Conservation (phyloP, 257 asterid genomes). For the Hygrophila difformis region DNA sequence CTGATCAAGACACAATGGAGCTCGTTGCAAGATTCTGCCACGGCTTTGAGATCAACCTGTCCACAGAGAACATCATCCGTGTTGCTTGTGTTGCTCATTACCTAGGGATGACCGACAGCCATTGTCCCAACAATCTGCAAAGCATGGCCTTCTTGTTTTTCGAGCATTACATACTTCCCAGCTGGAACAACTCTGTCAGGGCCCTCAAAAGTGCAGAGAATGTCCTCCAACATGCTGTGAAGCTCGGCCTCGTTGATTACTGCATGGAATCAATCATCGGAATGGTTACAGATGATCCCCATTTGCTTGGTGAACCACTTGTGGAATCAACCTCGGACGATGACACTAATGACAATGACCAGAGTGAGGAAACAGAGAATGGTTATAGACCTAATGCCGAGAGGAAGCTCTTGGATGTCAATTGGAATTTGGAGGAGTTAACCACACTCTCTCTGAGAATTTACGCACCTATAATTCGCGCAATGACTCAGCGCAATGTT, state of each 20-base stretch:
- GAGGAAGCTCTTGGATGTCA: constrained; percentile 47
- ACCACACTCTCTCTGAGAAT: constrained; percentile 29
- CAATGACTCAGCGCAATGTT: constrained; percentile 32
- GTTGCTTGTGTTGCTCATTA: constrained; percentile 53
- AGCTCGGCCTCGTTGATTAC: constrained; percentile 40
- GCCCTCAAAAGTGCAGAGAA: constrained; percentile 51
- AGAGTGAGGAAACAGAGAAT: constrained; percentile 21
- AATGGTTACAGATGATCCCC: constrained; percentile 42
- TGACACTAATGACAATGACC: constrained; percentile 22
- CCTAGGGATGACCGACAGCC: constrained; percentile 69
- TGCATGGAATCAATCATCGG: constrained; percentile 43
- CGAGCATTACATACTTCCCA: constrained; percentile 32
- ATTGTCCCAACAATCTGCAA: constrained; percentile 45
- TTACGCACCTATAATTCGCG: constrained; percentile 40
- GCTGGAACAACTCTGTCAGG: constrained; percentile 60
- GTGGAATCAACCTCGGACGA: constrained; percentile 4
- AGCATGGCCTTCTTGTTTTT: constrained; percentile 34
- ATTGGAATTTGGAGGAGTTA: constrained; percentile 54
- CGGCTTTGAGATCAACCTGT: constrained; percentile 42
- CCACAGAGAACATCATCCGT: constrained; percentile 45
- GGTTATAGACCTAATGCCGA: constrained; percentile 31
- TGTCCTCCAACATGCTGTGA: constrained; percentile 37
- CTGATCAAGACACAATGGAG: constrained; percentile 57
- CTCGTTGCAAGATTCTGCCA: constrained; percentile 73
- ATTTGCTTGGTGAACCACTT: constrained; percentile 54